A percentile compares a stretch with the other conserved stretches of the same genome.
phyloP scores from a whole-genome alignment of 441 rosid species.

The Syzygium malaccense region DNA sequence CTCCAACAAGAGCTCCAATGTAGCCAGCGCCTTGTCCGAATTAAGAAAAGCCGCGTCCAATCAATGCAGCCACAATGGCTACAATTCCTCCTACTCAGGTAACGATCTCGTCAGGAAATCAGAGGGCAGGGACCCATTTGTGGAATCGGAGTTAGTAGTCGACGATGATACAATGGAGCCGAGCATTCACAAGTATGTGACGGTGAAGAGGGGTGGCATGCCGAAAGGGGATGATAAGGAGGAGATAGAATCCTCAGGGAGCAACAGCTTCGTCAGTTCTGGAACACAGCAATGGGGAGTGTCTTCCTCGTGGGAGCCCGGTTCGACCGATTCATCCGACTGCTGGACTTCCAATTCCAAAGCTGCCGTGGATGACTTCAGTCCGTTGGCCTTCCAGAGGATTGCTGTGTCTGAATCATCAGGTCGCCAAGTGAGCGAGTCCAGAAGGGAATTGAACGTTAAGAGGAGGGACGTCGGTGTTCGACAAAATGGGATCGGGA shows the following conservation, averaged over 20 bases:
- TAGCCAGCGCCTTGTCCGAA: slow-evolving; percentile 23
- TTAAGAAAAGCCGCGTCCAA: slow-evolving; percentile 10
- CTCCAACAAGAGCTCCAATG: slow-evolving; percentile 47
- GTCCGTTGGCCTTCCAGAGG: slow-evolving; percentile 30
- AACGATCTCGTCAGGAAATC: slow-evolving; percentile 15
- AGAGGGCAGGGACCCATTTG: slow-evolving; percentile 42
- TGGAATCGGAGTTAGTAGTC: slow-evolving; percentile 50
- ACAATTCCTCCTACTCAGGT: slow-evolving; percentile 1
- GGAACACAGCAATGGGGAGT: slow-evolving; percentile 31
- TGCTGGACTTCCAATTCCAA: slow-evolving; percentile 55
- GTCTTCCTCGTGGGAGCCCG: slow-evolving; percentile 62
- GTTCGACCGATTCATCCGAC: slow-evolving; percentile 68
- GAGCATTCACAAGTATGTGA: slow-evolving; percentile 68
- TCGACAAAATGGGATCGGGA: slow-evolving; percentile 35
- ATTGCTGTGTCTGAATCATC: slow-evolving; percentile 11
- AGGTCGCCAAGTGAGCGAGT: slow-evolving; percentile 12
- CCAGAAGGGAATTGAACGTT: slow-evolving; percentile 20
- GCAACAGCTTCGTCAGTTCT: slow-evolving; percentile 49
- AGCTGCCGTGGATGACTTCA: slow-evolving; percentile 31
- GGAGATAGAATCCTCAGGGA: slow-evolving; percentile 76
- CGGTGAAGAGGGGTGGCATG: slow-evolving; percentile 39
- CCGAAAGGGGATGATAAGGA: slow-evolving; percentile 39
- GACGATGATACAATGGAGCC: slow-evolving; percentile 71
- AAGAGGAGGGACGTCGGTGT: slow-evolving; percentile 8
- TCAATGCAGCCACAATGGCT: slow-evolving; percentile 7